A percentile compares a stretch with the other conserved stretches of the same genome.
Conservation (phyloP, 306 rosid genomes). For the Alnus rubra region DNA sequence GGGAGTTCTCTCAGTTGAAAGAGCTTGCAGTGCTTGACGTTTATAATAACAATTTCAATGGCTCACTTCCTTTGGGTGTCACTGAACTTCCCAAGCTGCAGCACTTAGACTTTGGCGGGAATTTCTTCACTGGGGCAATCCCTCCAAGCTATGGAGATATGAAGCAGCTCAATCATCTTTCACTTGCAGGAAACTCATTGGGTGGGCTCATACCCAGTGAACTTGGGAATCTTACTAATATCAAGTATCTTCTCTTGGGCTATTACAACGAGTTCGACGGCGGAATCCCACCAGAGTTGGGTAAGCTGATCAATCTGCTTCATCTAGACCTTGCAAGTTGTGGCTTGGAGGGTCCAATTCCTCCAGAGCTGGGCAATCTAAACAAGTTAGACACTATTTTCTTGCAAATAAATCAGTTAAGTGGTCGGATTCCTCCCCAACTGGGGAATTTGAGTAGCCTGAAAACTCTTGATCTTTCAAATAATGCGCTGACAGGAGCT, state of each 20-base stretch:
- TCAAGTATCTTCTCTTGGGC: constrained; percentile 67
- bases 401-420: constrained; percentile 82
- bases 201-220: constrained; percentile 67
- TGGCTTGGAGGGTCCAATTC: constrained; percentile 71
- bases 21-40: constrained; percentile 62
- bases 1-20: constrained; percentile 48
- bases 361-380: constrained; percentile 72
- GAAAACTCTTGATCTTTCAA: constrained; percentile 72
- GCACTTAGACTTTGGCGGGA: constrained; percentile 75
- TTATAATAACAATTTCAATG: constrained; percentile 69
- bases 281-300: constrained; percentile 62
- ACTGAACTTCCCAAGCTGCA: constrained; percentile 42
- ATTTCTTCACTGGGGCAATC: constrained; percentile 62
- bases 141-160: constrained; percentile 66
- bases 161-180: constrained; percentile 51
- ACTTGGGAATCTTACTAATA: constrained; percentile 63
- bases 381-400: constrained; percentile 64
- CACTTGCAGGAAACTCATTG: constrained; percentile 85
- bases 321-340: constrained; percentile 86
- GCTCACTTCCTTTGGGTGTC: constrained; percentile 68
- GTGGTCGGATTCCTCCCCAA: constrained; percentile 62
- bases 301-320: constrained; percentile 56
- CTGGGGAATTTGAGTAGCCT: constrained; percentile 65
- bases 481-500: constrained; percentile 74
- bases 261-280: constrained; percentile 78